Conservation (phyloP, 2,329 filamentous ascomycete species). For the Aspergillus neotritici region DNA sequence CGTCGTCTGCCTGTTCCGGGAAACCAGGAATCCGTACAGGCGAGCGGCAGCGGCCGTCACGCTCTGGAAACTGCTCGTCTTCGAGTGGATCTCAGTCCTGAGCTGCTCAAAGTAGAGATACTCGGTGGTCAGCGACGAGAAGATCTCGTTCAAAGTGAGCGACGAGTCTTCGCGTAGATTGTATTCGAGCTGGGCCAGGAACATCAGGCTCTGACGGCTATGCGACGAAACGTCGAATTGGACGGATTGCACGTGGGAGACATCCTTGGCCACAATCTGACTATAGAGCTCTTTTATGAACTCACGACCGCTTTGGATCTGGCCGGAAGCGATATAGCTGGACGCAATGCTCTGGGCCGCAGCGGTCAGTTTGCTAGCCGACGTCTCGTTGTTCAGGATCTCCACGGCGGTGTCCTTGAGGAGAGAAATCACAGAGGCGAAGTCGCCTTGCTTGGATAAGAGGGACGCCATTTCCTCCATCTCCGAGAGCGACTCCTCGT, state of each 20-base stretch:
- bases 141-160: slow-evolving; percentile 37
- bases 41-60: slow-evolving; percentile 33
- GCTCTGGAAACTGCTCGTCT: slow-evolving; percentile 32
- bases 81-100: slow-evolving; percentile 32
- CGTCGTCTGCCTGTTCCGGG: slow-evolving; percentile 18
- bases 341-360: slow-evolving; percentile 34
- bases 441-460: slow-evolving; percentile 30
- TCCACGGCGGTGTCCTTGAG: slow-evolving; percentile 31
- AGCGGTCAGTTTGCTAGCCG: slow-evolving; percentile 24
- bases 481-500: slow-evolving; percentile 35
- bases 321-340: slow-evolving; percentile 32
- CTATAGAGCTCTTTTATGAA: slow-evolving; percentile 35
- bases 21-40: slow-evolving; percentile 28
- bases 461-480: slow-evolving; percentile 34
- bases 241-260: slow-evolving; percentile 23
- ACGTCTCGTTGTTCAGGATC: slow-evolving; percentile 30
- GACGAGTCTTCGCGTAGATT: slow-evolving; percentile 23
- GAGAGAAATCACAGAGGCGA: slow-evolving; percentile 25
- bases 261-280: slow-evolving; percentile 36
- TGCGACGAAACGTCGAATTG: slow-evolving; percentile 32
- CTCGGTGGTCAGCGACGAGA: slow-evolving; percentile 42
- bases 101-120: slow-evolving; percentile 39
- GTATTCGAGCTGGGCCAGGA: slow-evolving; percentile 44
- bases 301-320: slow-evolving; percentile 29
- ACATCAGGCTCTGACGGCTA: slow-evolving; percentile 35